Evolutionary conservation across 2,329 filamentous ascomycete genomes (phyloP).

Genomic region (Calonectria honghensis): DNA sequence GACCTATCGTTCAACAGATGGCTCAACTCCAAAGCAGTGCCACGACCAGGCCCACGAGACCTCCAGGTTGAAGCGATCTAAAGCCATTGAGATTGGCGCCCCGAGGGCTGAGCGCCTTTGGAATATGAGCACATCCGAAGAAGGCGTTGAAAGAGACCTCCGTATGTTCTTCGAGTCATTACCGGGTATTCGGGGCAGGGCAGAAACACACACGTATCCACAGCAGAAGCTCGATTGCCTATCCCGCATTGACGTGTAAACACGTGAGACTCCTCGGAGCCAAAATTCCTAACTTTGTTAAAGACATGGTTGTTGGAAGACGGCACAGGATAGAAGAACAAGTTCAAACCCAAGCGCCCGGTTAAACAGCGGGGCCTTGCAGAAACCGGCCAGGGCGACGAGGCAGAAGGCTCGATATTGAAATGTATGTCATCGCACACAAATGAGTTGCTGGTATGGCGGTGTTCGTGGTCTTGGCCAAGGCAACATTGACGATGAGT

Average conservation of each 20-base stretch:
- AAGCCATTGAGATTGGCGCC: not conserved
- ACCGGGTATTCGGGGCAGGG: not conserved
- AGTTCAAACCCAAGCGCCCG: not conserved
- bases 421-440: conserved; percentile 1
- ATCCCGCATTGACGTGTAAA: not conserved
- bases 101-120: not conserved
- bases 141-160: conserved; percentile 3
- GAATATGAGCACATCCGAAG: not conserved
- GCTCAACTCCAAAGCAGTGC: not conserved
- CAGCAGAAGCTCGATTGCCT: not conserved
- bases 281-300: not conserved
- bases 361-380: not conserved
- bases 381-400: not conserved
- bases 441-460: not conserved
- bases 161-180: not conserved
- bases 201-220: not conserved
- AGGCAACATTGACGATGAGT: not conserved
- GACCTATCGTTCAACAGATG: not conserved
- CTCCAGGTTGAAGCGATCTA: not conserved
- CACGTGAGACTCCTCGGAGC: not conserved
- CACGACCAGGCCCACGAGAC: not conserved
- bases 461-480: not conserved
- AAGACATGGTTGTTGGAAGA: not conserved
- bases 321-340: not conserved
- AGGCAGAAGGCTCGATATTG: not conserved